phyloP scores from a whole-genome alignment of 352 stramenopile species.

The Pythium aquatile region DNA sequence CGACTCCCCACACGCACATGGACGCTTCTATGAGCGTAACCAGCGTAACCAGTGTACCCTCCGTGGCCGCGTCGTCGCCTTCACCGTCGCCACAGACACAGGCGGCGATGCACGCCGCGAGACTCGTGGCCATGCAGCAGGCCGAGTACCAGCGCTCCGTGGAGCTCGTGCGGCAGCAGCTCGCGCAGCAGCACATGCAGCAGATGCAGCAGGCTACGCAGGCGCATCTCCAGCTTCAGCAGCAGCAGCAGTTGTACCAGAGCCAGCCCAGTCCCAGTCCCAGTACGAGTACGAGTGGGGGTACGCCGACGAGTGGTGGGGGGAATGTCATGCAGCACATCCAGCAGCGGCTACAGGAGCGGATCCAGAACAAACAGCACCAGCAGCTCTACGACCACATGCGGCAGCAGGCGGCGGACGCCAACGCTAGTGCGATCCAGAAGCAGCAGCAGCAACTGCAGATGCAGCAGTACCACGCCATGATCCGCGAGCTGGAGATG shows the following conservation, averaged over 20 bases:
- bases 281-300: neutral
- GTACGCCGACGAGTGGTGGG: neutral
- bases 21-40: neutral
- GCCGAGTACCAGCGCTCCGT: conserved; percentile 35
- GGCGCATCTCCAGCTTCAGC: conserved; percentile 25
- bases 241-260: conserved; percentile 29
- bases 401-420: conserved; percentile 11
- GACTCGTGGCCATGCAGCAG: conserved; percentile 37
- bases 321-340: conserved; percentile 41
- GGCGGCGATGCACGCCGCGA: conserved; percentile 21
- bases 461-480: conserved; percentile 35
- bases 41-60: neutral
- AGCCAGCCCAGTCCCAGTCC: conserved; percentile 5
- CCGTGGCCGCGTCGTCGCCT: neutral
- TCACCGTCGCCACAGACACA: neutral
- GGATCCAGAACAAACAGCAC: conserved; percentile 31
- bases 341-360: conserved; percentile 39
- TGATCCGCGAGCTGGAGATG: conserved; percentile 48
- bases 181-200: conserved; percentile 34
- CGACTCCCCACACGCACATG: neutral
- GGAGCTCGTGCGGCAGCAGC: conserved; percentile 43
- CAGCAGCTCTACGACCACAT: conserved; percentile 22
- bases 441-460: conserved; percentile 22
- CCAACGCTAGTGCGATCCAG: conserved; percentile 13
- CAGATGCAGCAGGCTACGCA: conserved; percentile 32